Evolutionary conservation across 495 filamentous ascomycete genomes (phyloP), one percentile per base, ranked within the genome.

Genomic region (Podospora didyma): DNA sequence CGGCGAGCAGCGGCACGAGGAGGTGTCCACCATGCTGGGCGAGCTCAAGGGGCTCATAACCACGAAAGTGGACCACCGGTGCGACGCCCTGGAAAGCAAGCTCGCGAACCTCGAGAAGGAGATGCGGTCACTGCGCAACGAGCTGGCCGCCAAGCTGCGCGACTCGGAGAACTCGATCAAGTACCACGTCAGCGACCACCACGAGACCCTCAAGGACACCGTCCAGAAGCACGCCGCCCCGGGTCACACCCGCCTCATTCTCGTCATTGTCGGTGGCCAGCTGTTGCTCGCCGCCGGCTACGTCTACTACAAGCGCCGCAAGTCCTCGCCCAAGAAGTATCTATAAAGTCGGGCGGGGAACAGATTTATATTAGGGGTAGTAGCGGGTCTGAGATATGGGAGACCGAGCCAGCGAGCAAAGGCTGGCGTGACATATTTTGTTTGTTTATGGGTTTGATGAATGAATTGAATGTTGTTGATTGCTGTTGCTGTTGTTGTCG

Each of bases 301-400:
- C 70, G 64, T 92, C 20, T 66, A 86, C 46, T 96, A 97, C 73
- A 96, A 96, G 79, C 78, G 85, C 58, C 83, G 86, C 61, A 86
- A 88, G 72, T 82, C 80, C 57, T 79, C 81, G 65, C 90, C 92
- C 31, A 97, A 97, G 84, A 98, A 98, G 70, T 98, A 91, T 71
- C 73, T 98, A 61, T 98, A 47, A 41, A 41, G n/a, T n/a, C n/a
- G n/a, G n/a, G n/a, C n/a, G n/a, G n/a, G n/a, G n/a, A n/a, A n/a
- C n/a, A n/a, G n/a, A n/a, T n/a, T n/a, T n/a, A n/a, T n/a, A n/a
- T n/a, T n/a, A n/a, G n/a, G n/a, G n/a, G n/a, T n/a, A n/a, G n/a
- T n/a, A n/a, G n/a, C n/a, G n/a, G n/a, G n/a, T n/a, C n/a, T n/a
- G n/a, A n/a, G n/a, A n/a, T n/a, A n/a, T n/a, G n/a, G n/a, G n/a